Evolutionary conservation across 495 filamentous ascomycete species (phyloP).

Genomic region (Aspergillus heteromorphus): DNA sequence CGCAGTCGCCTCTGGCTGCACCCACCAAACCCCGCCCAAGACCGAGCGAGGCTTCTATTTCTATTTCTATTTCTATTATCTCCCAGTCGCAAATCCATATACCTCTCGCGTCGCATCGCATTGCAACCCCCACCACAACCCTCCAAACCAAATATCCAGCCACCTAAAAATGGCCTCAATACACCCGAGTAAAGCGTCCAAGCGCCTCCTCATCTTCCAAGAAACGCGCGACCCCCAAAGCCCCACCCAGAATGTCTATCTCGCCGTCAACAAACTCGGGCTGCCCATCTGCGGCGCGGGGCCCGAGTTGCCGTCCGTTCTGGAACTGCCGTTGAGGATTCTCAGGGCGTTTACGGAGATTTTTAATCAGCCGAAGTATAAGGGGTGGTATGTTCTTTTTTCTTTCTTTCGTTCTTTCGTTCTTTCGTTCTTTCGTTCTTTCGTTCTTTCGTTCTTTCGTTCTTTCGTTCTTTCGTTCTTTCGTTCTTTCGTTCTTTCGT

Average conservation of each 20-base stretch:
- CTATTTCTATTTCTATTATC: no score
- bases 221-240: conserved; percentile 30
- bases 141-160: no score
- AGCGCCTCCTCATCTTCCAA: conserved; percentile 37
- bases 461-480: no score
- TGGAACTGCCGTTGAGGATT: conserved; percentile 35
- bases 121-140: no score
- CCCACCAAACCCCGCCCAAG: no score
- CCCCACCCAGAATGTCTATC: conserved; percentile 27
- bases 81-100: no score
- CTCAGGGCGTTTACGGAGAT: conserved; percentile 40
- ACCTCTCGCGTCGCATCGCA: no score
- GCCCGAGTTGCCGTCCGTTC: conserved; percentile 33
- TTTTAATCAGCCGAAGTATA: conserved; percentile 42
- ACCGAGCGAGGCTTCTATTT: no score
- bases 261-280: conserved; percentile 41
- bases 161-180: not conserved
- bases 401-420: not conserved
- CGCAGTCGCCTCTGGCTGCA: no score
- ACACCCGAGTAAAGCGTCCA: conserved; percentile 4
- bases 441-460: no score
- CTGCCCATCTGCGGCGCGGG: conserved; percentile 36
- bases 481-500: no score
- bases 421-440: no score
- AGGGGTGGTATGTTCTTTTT: conserved; percentile 37